Conservation (phyloP, 805 yeast species). For the Ascoidea asiatica region DNA sequence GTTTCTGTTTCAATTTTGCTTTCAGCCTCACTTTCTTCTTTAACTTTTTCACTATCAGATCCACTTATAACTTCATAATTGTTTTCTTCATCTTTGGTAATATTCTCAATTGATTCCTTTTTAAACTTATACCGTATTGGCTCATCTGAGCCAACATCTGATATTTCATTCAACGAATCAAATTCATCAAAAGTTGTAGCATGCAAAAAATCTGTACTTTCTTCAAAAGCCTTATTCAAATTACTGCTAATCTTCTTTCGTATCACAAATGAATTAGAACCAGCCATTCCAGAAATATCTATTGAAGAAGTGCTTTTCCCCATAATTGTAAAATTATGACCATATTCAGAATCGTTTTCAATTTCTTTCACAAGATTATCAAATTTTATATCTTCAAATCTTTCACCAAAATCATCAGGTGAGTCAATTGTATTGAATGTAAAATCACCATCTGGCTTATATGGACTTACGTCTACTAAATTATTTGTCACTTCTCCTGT, state of each 20-base stretch:
- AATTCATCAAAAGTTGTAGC: background rate
- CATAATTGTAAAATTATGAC: background rate
- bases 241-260: background rate
- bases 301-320: background rate
- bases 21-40: background rate
- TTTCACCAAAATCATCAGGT: slow-evolving; percentile 12
- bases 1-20: background rate
- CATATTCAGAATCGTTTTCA: background rate
- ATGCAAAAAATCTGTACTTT: background rate
- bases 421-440: slow-evolving; percentile 15
- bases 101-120: slow-evolving; percentile 2
- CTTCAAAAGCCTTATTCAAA: background rate
- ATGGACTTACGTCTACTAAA: background rate
- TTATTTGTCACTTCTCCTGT: background rate
- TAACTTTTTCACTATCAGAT: background rate
- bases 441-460: slow-evolving; percentile 6
- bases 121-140: background rate
- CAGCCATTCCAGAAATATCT: background rate
- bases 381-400: slow-evolving; percentile 3
- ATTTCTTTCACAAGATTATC: slow-evolving; percentile 1
- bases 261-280: background rate
- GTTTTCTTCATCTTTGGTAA: slow-evolving; percentile 5
- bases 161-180: slow-evolving; percentile 1
- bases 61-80: slow-evolving; percentile 1
- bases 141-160: background rate